Percentiles rank a stretch among this genome's conserved stretches.
Conservation (phyloP, 176 grass and related monocot species). For the Oryza coarctata region DNA sequence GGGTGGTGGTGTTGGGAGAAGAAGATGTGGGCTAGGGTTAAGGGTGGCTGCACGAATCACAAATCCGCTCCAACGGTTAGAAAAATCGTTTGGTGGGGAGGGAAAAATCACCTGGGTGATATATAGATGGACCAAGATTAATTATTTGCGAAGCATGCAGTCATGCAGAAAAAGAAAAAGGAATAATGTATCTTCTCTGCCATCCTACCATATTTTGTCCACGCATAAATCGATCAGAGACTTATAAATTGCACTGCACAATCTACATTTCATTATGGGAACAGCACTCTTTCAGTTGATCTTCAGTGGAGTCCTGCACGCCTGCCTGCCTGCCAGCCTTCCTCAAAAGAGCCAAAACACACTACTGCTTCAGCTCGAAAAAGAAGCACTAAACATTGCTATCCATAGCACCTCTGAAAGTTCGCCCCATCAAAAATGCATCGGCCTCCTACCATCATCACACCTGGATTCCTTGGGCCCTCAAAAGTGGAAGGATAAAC, state of each 20-base stretch:
- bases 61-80: no score
- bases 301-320: constrained; percentile 23
- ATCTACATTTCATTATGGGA: neutral
- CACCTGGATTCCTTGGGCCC: neutral
- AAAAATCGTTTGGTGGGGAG: no score
- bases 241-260: neutral
- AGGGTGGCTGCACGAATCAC: no score
- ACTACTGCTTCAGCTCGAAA: neutral
- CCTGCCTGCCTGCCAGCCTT: neutral
- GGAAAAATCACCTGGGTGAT: no score
- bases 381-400: neutral
- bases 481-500: constrained; percentile 10
- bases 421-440: neutral
- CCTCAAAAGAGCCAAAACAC: neutral
- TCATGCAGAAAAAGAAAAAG: neutral
- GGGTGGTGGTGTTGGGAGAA: no score
- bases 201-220: neutral
- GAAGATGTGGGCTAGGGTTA: no score
- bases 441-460: neutral
- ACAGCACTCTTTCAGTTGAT: neutral
- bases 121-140: no score
- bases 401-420: constrained; percentile 14
- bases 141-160: neutral
- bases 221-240: neutral
- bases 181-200: neutral